Evolutionary conservation across 306 rosid species (phyloP), one percentile per base, ranked within the genome.

Genomic region (Quercus gilva): DNA sequence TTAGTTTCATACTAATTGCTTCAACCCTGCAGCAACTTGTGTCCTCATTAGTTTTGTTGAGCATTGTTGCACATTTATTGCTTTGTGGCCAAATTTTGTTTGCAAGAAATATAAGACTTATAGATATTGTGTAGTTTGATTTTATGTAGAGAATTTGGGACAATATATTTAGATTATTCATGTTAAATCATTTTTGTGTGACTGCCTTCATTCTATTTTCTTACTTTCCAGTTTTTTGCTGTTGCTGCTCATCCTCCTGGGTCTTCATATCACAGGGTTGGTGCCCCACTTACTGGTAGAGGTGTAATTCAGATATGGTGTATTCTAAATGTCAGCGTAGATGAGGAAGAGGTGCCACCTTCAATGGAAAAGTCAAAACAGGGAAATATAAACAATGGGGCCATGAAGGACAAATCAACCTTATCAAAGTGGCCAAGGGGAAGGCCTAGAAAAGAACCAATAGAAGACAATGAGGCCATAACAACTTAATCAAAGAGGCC

Each of bases 281-380:
- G 1, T 0, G 1, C 33, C 1, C 5, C 33, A 81, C 93, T 91
- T 74, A 83, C 87, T 60, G 98, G 98, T 37, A 89, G 94, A 89
- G 99, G 98, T 51, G 86, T 89, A 59, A 70, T 95, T 77, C 99
- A 95, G 85, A 93, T 95, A 89, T 95, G 98, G 99, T 91, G 94
- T 82, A 76, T 95, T 84, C 79, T 95, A 69, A 90, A 89, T 87
- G 81, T 63, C 71, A 69, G 69, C 75, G 84, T 56, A 73, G 70
- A 76, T 70, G 70, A 83, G 53, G 87, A 80, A 74, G 83, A 75
- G 45, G 78, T 29, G 70, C 73, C 77, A 55, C 75, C 80, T 56
- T 23, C 64, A 15, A 12, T 78, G 31, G 76, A 65, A 64, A 89
- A 85, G 85, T 72, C 63, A 69, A 74, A 74, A 76, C 23, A 12